phyloP scores from a whole-genome alignment of 2,329 filamentous ascomycete species.

The Metarhizium album region DNA sequence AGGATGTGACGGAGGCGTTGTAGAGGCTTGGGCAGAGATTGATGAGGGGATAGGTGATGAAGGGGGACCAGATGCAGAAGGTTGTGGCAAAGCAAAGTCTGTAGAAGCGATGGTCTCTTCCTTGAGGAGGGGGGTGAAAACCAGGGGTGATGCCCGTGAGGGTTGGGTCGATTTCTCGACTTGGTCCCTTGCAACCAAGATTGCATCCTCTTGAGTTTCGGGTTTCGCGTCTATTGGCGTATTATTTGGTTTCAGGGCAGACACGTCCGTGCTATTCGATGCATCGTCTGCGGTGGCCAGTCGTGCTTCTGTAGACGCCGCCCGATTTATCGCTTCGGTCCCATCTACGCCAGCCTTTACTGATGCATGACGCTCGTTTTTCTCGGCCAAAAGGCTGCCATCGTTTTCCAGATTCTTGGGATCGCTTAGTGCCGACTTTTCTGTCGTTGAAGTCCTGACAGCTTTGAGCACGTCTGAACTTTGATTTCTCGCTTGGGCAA shows the following conservation, averaged over 20 bases:
- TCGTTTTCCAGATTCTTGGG: not conserved
- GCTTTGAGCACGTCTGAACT: not conserved
- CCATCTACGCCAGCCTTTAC: not conserved
- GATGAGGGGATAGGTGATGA: slow-evolving; percentile 9
- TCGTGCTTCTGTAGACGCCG: not conserved
- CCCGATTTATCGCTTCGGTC: not conserved
- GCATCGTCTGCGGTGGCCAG: not conserved
- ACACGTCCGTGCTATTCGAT: not conserved
- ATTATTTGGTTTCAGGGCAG: not conserved
- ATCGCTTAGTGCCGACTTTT: not conserved
- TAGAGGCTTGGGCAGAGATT: slow-evolving; percentile 10
- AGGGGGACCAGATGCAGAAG: slow-evolving; percentile 11
- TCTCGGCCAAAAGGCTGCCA: not conserved
- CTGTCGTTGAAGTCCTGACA: not conserved
- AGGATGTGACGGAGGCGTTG: slow-evolving; percentile 9
- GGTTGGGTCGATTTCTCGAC: not conserved
- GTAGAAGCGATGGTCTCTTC: not conserved
- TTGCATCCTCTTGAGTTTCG: not conserved
- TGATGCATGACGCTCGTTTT: not conserved
- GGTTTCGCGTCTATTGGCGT: not conserved
- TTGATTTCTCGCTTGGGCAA: not conserved
- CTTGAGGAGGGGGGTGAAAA: not conserved
- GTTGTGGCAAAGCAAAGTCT: not conserved
- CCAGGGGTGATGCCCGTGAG: not conserved
- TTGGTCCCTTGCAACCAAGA: not conserved